Percentiles rank a stretch among this genome's conserved stretches.
Conservation (phyloP, 495 filamentous ascomycete species). For the Penicillium pancosmium region DNA sequence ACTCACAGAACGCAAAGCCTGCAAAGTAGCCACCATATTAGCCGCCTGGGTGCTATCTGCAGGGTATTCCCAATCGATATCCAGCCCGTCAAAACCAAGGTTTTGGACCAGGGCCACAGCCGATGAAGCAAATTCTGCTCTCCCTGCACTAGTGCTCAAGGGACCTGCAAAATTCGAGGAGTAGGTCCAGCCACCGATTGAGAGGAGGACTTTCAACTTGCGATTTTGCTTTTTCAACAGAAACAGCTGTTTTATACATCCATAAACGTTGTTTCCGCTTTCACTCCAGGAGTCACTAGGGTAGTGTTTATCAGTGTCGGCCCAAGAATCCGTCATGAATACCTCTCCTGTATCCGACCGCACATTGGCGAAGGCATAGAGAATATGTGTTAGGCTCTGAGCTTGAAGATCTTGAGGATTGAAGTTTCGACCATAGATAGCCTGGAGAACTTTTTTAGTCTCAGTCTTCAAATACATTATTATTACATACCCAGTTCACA, state of each 20-base stretch:
- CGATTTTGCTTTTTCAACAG: slow-evolving; percentile 79
- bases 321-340: slow-evolving; percentile 79
- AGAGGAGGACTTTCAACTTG: slow-evolving; percentile 72
- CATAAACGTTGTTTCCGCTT: slow-evolving; percentile 77
- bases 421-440: slow-evolving; percentile 73
- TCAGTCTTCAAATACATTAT: neutral
- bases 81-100: slow-evolving; percentile 62
- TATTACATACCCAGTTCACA: slow-evolving; percentile 67
- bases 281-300: slow-evolving; percentile 75
- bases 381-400: slow-evolving; percentile 79
- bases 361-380: slow-evolving; percentile 82
- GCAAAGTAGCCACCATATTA: slow-evolving; percentile 65
- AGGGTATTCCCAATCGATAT: slow-evolving; percentile 65
- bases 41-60: slow-evolving; percentile 50
- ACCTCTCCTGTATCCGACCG: slow-evolving; percentile 65
- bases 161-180: slow-evolving; percentile 70
- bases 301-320: slow-evolving; percentile 77
- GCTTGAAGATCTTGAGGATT: slow-evolving; percentile 74
- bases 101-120: slow-evolving; percentile 69
- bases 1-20: slow-evolving; percentile 49
- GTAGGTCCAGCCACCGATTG: slow-evolving; percentile 76
- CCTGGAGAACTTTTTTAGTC: slow-evolving; percentile 41
- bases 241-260: slow-evolving; percentile 84
- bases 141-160: slow-evolving; percentile 56
- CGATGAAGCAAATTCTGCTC: slow-evolving; percentile 69